Conservation (phyloP, 179 eudicot species). For the Carnegiea gigantea region DNA sequence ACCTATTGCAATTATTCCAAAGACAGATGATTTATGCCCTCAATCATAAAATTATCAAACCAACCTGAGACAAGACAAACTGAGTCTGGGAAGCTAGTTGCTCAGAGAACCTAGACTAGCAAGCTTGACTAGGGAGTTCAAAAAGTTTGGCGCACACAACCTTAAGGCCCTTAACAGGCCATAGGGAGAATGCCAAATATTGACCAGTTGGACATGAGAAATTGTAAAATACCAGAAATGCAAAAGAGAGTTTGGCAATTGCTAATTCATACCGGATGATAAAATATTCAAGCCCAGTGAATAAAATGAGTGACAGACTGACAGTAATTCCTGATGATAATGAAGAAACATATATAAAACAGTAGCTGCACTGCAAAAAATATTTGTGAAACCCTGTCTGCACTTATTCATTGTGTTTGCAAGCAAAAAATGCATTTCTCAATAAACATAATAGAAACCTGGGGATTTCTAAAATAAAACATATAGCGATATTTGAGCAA, state of each 20-base stretch:
- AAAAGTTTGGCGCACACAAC: neutral
- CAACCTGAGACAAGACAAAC: neutral
- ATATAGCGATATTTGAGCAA: neutral
- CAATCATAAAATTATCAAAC: conserved; percentile 1
- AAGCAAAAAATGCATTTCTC: conserved; percentile 6
- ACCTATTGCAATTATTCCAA: too few species aligned
- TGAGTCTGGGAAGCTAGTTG: too few species aligned
- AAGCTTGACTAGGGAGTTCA: neutral
- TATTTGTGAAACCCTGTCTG: neutral
- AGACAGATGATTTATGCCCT: neutral
- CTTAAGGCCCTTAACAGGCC: neutral
- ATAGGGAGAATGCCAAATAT: neutral
- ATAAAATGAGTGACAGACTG: neutral
- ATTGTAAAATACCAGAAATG: neutral
- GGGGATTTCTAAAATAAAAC: conserved; percentile 1
- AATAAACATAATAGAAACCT: neutral
- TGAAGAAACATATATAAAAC: neutral
- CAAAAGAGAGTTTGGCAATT: neutral
- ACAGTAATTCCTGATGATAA: neutral
- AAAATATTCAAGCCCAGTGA: conserved; percentile 1
- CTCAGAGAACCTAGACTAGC: too few species aligned
- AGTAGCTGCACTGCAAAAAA: neutral
- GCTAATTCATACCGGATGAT: neutral
- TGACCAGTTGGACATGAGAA: neutral
- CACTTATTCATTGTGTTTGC: neutral